Conservation (phyloP, 192 early-diverging fungal genomes). For the Coemansia sp. region DNA sequence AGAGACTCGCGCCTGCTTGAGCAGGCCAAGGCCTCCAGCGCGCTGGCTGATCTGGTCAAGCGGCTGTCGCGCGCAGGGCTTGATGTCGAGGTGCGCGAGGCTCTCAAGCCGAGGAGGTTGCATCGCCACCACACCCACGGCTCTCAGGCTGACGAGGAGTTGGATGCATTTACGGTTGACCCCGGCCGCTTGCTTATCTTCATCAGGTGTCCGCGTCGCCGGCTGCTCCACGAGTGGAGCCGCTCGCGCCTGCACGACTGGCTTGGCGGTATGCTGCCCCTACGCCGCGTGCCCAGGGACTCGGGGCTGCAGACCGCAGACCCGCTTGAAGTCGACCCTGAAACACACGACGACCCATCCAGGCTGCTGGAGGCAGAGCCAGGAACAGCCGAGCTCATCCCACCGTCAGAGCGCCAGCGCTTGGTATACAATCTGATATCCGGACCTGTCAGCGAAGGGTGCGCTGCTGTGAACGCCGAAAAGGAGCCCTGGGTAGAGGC, state of each 20-base stretch:
- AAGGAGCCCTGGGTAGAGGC: constrained; percentile 56
- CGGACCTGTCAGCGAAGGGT: constrained; percentile 30
- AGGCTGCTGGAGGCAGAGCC: constrained; percentile 15
- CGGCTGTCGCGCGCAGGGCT: constrained; percentile 61
- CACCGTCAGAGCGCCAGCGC: constrained; percentile 32
- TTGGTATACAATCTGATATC: constrained; percentile 32
- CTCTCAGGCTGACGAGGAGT: background rate
- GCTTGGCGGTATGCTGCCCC: constrained; percentile 58
- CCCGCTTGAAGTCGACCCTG: constrained; percentile 32
- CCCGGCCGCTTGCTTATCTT: constrained; percentile 57
- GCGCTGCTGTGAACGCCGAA: constrained; percentile 54
- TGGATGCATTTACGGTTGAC: constrained; percentile 5
- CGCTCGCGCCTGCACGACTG: constrained; percentile 66
- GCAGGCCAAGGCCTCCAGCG: constrained; percentile 6
- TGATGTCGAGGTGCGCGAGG: constrained; percentile 59
- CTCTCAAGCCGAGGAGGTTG: constrained; percentile 23
- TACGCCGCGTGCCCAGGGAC: constrained; percentile 21
- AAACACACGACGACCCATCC: constrained; percentile 31
- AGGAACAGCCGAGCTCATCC: constrained; percentile 12
- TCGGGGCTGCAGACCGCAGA: constrained; percentile 12
- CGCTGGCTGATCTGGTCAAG: constrained; percentile 53
- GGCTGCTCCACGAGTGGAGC: constrained; percentile 50
- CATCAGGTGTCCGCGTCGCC: constrained; percentile 58
- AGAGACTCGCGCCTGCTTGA: background rate
- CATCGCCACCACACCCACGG: background rate